Conservation (phyloP, 2,329 filamentous ascomycete species). For the Coniella vitis region DNA sequence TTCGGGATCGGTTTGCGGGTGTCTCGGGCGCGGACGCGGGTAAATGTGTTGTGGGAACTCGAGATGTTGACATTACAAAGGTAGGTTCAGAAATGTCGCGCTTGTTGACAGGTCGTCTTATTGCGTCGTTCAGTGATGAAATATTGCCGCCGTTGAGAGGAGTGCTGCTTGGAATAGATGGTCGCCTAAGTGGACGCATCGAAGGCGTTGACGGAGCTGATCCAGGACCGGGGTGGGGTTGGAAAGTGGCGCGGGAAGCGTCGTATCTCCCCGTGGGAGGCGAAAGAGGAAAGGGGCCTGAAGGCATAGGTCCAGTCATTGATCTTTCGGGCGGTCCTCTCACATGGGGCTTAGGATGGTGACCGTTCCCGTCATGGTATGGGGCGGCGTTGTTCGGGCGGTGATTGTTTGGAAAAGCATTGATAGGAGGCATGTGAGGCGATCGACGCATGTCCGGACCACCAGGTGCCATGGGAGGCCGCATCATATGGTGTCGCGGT, state of each 20-base stretch:
- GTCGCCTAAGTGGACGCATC: slow-evolving; percentile 27
- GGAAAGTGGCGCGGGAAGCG: slow-evolving; percentile 27
- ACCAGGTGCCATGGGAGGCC: slow-evolving; percentile 42
- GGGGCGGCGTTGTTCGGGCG: slow-evolving; percentile 20
- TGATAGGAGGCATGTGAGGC: slow-evolving; percentile 40
- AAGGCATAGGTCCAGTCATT: slow-evolving; percentile 28
- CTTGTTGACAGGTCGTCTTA: slow-evolving; percentile 37
- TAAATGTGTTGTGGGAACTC: slow-evolving; percentile 35
- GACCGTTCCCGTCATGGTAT: slow-evolving; percentile 22
- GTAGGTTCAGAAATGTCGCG: slow-evolving; percentile 46
- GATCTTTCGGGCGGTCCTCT: slow-evolving; percentile 25
- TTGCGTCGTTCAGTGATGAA: slow-evolving; percentile 31
- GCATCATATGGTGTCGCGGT: slow-evolving; percentile 26
- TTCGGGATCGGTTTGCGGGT: slow-evolving; percentile 25
- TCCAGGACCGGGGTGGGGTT: slow-evolving; percentile 23
- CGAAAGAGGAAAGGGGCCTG: slow-evolving; percentile 40
- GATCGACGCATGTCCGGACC: slow-evolving; percentile 42
- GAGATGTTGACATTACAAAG: slow-evolving; percentile 39
- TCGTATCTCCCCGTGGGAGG: slow-evolving; percentile 26
- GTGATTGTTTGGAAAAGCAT: slow-evolving; percentile 25
- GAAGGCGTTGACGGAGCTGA: slow-evolving; percentile 26
- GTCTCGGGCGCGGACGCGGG: slow-evolving; percentile 22
- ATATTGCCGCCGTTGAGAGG: slow-evolving; percentile 21
- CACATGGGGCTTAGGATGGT: slow-evolving; percentile 26
- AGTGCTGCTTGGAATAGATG: slow-evolving; percentile 26